These are phyloP conservation scores for Ceratobasidium sp. DNA, from an alignment of 1,284 basidiomycete genomes.

Conservation along the genomic window DNA sequence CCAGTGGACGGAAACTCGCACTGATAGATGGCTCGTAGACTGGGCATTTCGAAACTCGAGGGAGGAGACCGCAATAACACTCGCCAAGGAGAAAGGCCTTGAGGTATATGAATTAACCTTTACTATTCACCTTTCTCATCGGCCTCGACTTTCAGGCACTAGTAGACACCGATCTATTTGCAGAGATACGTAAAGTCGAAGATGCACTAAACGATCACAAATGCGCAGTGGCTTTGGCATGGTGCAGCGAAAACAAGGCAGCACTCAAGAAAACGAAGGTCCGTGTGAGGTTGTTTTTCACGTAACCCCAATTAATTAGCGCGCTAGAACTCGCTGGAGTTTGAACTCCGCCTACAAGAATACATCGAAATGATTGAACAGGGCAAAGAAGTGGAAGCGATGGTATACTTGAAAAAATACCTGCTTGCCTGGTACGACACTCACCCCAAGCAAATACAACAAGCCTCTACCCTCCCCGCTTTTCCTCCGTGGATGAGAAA, in stretches of 20 bases:
- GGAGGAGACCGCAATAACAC: conserved; percentile 71
- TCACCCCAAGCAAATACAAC: conserved; percentile 78
- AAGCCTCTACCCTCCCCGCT: conserved; percentile 80
- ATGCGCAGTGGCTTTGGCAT: conserved; percentile 87
- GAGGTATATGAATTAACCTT: conserved; percentile 61
- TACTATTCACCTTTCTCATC: neutral
- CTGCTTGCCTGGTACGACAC: conserved; percentile 85
- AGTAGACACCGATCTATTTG: conserved; percentile 92
- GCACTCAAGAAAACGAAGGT: conserved; percentile 92
- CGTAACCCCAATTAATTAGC: conserved; percentile 1
- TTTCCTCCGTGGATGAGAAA: conserved; percentile 56
- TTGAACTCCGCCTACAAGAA: conserved; percentile 94
- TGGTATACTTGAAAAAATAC: conserved; percentile 85
- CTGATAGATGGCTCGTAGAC: conserved; percentile 93
- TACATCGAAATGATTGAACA: conserved; percentile 90
- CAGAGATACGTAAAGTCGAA: conserved; percentile 88
- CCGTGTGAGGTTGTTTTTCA: conserved; percentile 46
- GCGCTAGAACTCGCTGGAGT: conserved; percentile 89
- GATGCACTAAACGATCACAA: conserved; percentile 77
- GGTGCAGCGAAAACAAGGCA: conserved; percentile 97
- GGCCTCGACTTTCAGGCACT: conserved; percentile 64
- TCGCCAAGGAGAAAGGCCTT: conserved; percentile 76
- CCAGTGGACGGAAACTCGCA: conserved; percentile 79
- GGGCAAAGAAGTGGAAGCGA: conserved; percentile 77
- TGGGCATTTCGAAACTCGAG: conserved; percentile 84